Base-by-base conservation (phyloP, 2,329 filamentous ascomycete genomes). In the Monosporascus sp. region DNA sequence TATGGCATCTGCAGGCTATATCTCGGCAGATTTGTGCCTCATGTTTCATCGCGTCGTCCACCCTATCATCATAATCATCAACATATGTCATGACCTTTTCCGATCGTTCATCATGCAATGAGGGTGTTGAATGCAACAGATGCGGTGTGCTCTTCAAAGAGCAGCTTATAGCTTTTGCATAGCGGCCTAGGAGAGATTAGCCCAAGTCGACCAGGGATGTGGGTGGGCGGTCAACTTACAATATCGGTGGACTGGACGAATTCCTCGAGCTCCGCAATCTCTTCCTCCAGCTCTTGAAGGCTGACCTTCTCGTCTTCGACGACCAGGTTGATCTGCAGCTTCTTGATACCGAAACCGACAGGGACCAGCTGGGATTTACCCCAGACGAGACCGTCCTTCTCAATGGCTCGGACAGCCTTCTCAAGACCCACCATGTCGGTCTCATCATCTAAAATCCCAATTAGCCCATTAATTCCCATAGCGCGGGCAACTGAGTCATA, bases 271-370 rank as follows among this genome's bases (percentile, higher is more conserved):
- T 83, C 89, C 70, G 31, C 31, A 35, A 35, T 35, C 11, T 35
- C 3, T 35, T 35, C 31, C 5, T 35, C 31, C 31, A 35, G 31
- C 11, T 35, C 31, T 35, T 35, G 31, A 14, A 35, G 74, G 63
- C 89, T 92, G 71, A 99, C 75, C 85, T 97, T 97, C 63, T 97
- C 93, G 73, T 99, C 94, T 82, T 97, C 94, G 62, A 97, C 80
- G 66, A 97, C 91, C 65, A 97, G 77, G 87, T 90, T 97, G 81
- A 99, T 96, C 84, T 97, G 93, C 60, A 99, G 86, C 85, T 97
- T 97, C 84, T 89, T 94, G 82, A 99, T 95, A 82, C 94, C 94
- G 82, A 90, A 99, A 69, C 92, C 93, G 67, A 99, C 87, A 63
- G 92, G 74, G 50, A 96, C 87, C 62, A 96, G 80, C 82, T 94